Conservation (phyloP, 108 stramenopile genomes). For the Nannochloropsis gaditana region DNA sequence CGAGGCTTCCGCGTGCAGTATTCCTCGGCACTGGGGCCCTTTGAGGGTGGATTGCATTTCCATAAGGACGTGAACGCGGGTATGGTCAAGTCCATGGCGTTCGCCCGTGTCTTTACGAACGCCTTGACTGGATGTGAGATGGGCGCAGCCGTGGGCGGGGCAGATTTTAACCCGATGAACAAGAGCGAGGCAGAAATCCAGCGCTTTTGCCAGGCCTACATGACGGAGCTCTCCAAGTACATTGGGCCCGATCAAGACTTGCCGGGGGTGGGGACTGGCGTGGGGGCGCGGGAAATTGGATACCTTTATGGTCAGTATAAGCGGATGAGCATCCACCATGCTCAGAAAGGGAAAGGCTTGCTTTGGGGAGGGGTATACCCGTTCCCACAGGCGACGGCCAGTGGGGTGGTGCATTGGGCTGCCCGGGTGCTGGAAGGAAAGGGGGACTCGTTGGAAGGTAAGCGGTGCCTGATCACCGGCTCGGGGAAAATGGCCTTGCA, state of each 20-base stretch:
- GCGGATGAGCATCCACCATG: constrained; percentile 63
- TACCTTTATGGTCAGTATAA: constrained; percentile 98
- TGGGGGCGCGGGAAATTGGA: constrained; percentile 79
- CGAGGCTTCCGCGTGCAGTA: constrained; percentile 60
- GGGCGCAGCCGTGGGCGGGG: constrained; percentile 85
- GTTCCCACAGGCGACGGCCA: constrained; percentile 74
- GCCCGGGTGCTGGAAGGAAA: constrained; percentile 74
- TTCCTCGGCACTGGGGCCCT: constrained; percentile 79
- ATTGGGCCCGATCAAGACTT: constrained; percentile 83
- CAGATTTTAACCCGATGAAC: constrained; percentile 83
- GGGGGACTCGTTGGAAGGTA: constrained; percentile 80
- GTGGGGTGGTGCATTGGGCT: constrained; percentile 83
- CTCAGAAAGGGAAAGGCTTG: constrained; percentile 47
- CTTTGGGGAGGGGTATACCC: constrained; percentile 52
- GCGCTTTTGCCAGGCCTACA: constrained; percentile 93
- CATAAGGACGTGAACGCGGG: constrained; percentile 68
- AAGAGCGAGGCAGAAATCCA: constrained; percentile 92
- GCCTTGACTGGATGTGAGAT: constrained; percentile 75
- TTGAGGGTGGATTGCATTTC: constrained; percentile 83
- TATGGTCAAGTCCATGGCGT: constrained; percentile 39
- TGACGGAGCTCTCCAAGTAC: constrained; percentile 93
- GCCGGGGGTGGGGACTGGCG: constrained; percentile 86
- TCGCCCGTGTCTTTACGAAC: constrained; percentile 72
- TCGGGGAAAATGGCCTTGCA: constrained; percentile 84
- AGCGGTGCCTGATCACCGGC: constrained; percentile 84